A percentile compares a stretch with the other conserved stretches of the same genome.
Conservation (phyloP, 306 rosid species). For the Trichosanthes truncata region DNA sequence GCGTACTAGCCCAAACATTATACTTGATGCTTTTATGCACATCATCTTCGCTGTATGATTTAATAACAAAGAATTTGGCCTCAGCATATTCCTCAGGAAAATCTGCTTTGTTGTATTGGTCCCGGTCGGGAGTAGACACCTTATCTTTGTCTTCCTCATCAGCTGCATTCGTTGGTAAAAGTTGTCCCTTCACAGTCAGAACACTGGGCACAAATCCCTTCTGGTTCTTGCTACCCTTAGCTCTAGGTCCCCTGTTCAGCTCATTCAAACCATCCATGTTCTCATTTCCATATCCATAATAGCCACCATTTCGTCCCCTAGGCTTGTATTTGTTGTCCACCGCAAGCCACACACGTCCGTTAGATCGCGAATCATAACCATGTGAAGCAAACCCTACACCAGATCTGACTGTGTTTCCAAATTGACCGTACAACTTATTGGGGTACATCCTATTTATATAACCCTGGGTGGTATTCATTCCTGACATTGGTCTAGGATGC, state of each 20-base stretch:
- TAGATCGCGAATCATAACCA: slow-evolving; percentile 73
- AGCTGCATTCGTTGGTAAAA: slow-evolving; percentile 25
- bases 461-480: slow-evolving; percentile 53
- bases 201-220: slow-evolving; percentile 47
- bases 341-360: slow-evolving; percentile 71
- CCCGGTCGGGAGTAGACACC: slow-evolving; percentile 41
- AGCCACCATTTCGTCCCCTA: slow-evolving; percentile 64
- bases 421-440: slow-evolving; percentile 61
- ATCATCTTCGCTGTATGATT: slow-evolving; percentile 96
- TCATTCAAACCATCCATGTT: slow-evolving; percentile 88
- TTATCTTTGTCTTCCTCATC: slow-evolving; percentile 62
- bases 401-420: slow-evolving; percentile 65
- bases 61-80: slow-evolving; percentile 72
- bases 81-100: slow-evolving; percentile 56
- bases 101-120: slow-evolving; percentile 57
- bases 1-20: slow-evolving; percentile 97
- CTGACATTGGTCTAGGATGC: slow-evolving; percentile 79
- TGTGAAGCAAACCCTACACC: slow-evolving; percentile 74
- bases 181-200: slow-evolving; percentile 63
- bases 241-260: slow-evolving; percentile 83
- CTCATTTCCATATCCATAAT: slow-evolving; percentile 76
- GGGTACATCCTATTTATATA: slow-evolving; percentile 70
- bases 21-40: slow-evolving; percentile 94
- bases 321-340: slow-evolving; percentile 77
- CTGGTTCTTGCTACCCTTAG: slow-evolving; percentile 70